Base-by-base conservation (phyloP, 2,329 filamentous ascomycete species). In the Alternaria tenuissima region DNA sequence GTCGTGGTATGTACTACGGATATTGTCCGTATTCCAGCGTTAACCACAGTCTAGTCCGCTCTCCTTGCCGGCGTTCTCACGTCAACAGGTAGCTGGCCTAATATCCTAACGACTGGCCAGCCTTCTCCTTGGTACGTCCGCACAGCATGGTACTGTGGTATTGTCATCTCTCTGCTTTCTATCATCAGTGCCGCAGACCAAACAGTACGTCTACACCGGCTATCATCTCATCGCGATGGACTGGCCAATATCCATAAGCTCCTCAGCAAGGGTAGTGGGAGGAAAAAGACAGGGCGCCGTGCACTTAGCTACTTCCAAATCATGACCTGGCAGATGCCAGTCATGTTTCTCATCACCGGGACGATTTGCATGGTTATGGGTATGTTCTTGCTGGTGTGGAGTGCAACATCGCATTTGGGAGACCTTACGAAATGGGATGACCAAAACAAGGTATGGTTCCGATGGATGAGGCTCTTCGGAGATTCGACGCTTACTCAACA, bases 121-220 rank as follows among this genome's bases (percentile, higher is more conserved):
- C 38, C 66, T 34, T 73, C 76, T 24, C 79, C 80, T 0, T 82
- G 80, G 80, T 62, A 70, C 5, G 75, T 81, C 5, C 74, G 79
- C 7, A 76, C 79, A 20, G 75, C 74, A 28, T 81, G 78, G 78
- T 81, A 77, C 64, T 76, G 74, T 49, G 80, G 79, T 7, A 80
- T 81, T 39, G 73, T 86, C 11, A 81, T 86, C 26, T 78, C 83
- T 0, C 75, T 86, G 4, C 83, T 84, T 54, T 80, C 81, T n/a
- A 78, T 85, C 9, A 74, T 85, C 14, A 78, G 80, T 1, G 77
- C 81, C 4, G 76, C 79, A 3, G 75, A 80, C 56, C 79, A 81
- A 58, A 79, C 76, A 2, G 76, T 82, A 6, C 76, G 79, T 5
- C 67, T 82, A 4, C 80, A 81, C 61, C 78, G 80, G 3, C 64